These are phyloP conservation scores for Cornus florida DNA, from an alignment of 148 eudicot genomes.

Conservation along the genomic window DNA sequence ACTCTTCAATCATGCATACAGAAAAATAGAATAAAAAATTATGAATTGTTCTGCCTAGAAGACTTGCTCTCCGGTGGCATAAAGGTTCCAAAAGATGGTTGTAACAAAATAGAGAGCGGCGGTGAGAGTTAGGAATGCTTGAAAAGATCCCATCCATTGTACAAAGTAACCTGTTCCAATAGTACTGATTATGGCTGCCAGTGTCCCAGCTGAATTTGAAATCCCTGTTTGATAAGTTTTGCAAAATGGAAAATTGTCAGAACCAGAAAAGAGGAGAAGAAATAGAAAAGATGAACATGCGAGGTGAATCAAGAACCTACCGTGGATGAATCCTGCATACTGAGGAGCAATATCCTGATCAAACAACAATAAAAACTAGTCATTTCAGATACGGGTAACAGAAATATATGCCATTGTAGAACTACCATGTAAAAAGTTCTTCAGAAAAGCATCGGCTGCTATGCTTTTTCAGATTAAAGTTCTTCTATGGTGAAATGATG, in stretches of 20 bases:
- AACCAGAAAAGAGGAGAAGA: neutral
- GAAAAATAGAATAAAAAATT: no score
- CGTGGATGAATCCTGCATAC: conserved; percentile 88
- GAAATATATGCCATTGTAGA: neutral
- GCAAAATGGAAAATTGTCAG: neutral
- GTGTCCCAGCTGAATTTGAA: conserved; percentile 82
- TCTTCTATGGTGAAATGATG: conserved; percentile 2
- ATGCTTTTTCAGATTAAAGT: neutral
- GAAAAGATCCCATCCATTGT: conserved; percentile 93
- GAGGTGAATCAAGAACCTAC: conserved; percentile 29
- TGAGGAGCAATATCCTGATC: conserved; percentile 91
- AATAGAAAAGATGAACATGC: neutral
- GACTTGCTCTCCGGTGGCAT: conserved; percentile 72
- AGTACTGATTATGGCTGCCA: conserved; percentile 91
- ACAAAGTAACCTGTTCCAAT: conserved; percentile 89
- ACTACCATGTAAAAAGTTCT: neutral
- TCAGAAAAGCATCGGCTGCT: neutral
- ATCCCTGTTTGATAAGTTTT: conserved; percentile 51
- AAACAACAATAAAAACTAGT: conserved; percentile 8
- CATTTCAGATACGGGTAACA: neutral
- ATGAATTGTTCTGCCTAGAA: conserved; percentile 30
- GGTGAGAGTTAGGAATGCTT: conserved; percentile 80
- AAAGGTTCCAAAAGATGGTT: conserved; percentile 75
- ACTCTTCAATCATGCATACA: no score
- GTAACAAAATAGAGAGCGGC: conserved; percentile 75